Percentiles rank a stretch among this genome's conserved stretches.
Conservation (phyloP, 1,284 basidiomycete genomes). For the Sporisorium iseilematis-ciliati region DNA sequence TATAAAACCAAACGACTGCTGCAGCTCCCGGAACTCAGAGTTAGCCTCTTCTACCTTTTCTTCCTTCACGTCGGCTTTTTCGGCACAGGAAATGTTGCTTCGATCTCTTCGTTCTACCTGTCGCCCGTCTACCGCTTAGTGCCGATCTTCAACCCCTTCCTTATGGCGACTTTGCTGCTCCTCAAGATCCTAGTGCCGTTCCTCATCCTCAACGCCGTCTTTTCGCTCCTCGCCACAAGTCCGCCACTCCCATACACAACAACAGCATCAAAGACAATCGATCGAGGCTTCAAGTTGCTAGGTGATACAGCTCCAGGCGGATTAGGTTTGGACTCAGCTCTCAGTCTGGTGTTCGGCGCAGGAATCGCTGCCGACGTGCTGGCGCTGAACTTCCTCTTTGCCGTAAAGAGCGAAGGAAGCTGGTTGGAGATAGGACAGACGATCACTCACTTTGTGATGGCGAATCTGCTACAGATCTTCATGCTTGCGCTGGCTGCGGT, state of each 20-base stretch:
- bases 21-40: conserved; percentile 77
- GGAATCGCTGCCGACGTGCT: conserved; percentile 63
- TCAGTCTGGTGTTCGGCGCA: conserved; percentile 58
- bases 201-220: conserved; percentile 80
- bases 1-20: conserved; percentile 72
- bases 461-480: conserved; percentile 82
- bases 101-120: conserved; percentile 87
- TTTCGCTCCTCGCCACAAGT: conserved; percentile 36
- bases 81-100: conserved; percentile 84
- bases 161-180: conserved; percentile 76
- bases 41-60: conserved; percentile 85
- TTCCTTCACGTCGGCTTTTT: conserved; percentile 90
- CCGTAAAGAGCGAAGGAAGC: conserved; percentile 84
- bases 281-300: conserved; percentile 46
- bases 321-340: conserved; percentile 42
- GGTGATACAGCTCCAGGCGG: conserved; percentile 53
- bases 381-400: conserved; percentile 84
- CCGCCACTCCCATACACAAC: conserved; percentile 8
- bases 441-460: conserved; percentile 88
- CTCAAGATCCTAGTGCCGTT: conserved; percentile 74
- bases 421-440: conserved; percentile 92
- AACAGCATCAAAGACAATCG: conserved; percentile 14
- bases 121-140: conserved; percentile 89
- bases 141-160: conserved; percentile 86
- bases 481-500: conserved; percentile 68